Percentiles rank a stretch among this genome's conserved stretches.
Evolutionary conservation across 352 stramenopile genomes (phyloP).

Genomic region (Phytopythium delawarense): DNA sequence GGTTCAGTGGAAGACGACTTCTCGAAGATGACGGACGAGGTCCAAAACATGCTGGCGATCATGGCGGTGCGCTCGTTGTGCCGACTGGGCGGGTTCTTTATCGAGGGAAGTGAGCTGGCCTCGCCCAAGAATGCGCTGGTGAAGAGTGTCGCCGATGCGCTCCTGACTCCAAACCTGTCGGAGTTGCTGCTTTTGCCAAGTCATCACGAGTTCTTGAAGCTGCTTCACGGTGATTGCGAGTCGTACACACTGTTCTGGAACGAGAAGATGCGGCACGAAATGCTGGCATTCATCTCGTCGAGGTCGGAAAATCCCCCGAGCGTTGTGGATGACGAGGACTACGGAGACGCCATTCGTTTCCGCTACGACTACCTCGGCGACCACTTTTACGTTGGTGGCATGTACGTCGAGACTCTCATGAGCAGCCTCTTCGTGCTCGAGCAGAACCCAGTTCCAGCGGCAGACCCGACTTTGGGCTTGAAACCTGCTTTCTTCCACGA

Average conservation of each 20-base stretch:
- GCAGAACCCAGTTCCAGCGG: slow-evolving; percentile 35
- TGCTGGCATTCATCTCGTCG: slow-evolving; percentile 46
- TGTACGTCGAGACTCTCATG: slow-evolving; percentile 79
- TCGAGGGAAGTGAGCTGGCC: slow-evolving; percentile 39
- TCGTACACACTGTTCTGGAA: slow-evolving; percentile 86
- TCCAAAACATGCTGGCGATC: slow-evolving; percentile 71
- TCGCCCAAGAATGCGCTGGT: slow-evolving; percentile 40
- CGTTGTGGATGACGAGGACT: slow-evolving; percentile 32
- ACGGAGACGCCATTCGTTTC: slow-evolving; percentile 50
- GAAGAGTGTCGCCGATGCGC: slow-evolving; percentile 36
- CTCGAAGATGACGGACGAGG: slow-evolving; percentile 34
- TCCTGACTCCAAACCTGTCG: slow-evolving; percentile 78
- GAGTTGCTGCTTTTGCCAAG: slow-evolving; percentile 52
- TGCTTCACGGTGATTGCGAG: slow-evolving; percentile 73
- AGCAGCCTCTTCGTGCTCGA: slow-evolving; percentile 62
- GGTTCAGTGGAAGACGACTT: slow-evolving; percentile 37
- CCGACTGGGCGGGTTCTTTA: slow-evolving; percentile 61
- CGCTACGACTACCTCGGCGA: slow-evolving; percentile 64
- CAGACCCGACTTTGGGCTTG: slow-evolving; percentile 49
- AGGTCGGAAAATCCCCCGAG: slow-evolving; percentile 31
- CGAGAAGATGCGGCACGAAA: slow-evolving; percentile 61
- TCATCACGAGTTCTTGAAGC: slow-evolving; percentile 80
- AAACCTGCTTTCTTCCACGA: slow-evolving; percentile 66
- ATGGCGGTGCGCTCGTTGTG: slow-evolving; percentile 66
- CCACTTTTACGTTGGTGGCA: slow-evolving; percentile 54